A percentile compares a stretch with the other conserved stretches of the same genome.
Evolutionary conservation across 2,329 filamentous ascomycete species (phyloP).

Genomic region (Ceratocystis huliohia): DNA sequence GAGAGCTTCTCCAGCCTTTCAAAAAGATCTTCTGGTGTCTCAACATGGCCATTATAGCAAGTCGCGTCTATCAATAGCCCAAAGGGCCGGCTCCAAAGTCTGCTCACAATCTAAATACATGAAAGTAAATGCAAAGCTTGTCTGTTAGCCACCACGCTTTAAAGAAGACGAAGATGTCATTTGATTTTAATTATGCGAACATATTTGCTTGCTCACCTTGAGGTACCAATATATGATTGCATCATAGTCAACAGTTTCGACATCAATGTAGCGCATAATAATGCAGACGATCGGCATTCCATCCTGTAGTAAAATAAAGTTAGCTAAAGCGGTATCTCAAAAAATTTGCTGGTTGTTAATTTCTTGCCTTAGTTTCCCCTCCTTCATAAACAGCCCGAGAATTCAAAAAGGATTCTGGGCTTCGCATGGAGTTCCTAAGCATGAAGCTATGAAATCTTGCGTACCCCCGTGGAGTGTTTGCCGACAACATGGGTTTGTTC

Average conservation of each 20-base stretch:
- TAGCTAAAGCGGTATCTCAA: neutral
- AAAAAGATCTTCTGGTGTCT: conserved; percentile 53
- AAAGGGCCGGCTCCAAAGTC: conserved; percentile 57
- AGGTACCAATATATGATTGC: conserved; percentile 55
- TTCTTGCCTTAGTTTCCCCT: conserved; percentile 50
- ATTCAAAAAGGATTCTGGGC: conserved; percentile 51
- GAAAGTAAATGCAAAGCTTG: neutral
- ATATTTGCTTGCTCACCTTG: conserved; percentile 35
- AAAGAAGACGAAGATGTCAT: neutral
- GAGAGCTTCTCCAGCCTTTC: conserved; percentile 50
- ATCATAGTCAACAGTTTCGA: conserved; percentile 52
- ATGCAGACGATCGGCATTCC: conserved; percentile 56
- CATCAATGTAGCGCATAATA: conserved; percentile 54
- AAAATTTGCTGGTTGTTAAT: neutral
- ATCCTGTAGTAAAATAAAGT: conserved; percentile 33
- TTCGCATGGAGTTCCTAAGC: conserved; percentile 54
- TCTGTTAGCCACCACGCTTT: neutral
- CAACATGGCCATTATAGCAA: conserved; percentile 55
- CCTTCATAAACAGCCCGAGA: conserved; percentile 57
- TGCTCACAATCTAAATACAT: conserved; percentile 48
- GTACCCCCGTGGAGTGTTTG: conserved; percentile 50
- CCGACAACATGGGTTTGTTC: conserved; percentile 53
- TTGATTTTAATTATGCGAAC: neutral
- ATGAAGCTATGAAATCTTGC: conserved; percentile 61
- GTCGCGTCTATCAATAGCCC: conserved; percentile 56